Evolutionary conservation across 2,329 filamentous ascomycete species (phyloP), one percentile per base, ranked within the genome.

Genomic region (Myriosclerotinia curreyana): DNA sequence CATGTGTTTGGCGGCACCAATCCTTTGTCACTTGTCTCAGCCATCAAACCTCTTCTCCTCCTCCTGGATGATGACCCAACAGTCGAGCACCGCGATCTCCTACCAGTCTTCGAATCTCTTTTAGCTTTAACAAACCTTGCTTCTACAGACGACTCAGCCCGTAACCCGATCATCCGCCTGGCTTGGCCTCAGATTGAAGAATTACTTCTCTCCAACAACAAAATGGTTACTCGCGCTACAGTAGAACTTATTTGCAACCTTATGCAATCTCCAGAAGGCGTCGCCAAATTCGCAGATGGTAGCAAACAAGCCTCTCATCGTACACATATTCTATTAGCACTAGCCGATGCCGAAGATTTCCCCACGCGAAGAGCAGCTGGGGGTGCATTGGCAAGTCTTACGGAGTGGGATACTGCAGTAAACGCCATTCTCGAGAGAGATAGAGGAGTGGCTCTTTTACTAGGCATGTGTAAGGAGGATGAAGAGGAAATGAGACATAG

Each of bases 111-210:
- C 70, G 95, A 99, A 76, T 83, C 89, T 0, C 83, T 99, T 11
- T 89, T 98, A 75, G 94, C 95, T 0, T 83, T 99, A 44, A 98
- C 95, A 0, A 99, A 99, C 71, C 84, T 99, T 9, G 95, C 94
- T 0, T 96, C 91, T 0, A 84, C 88, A 15, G 88, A 93, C 61
- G 73, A 77, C 42, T 83, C 86, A 7, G 82, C 84, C 7, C 83
- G 88, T 52, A 80, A 83, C 44, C 80, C 83, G 20, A 93, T 96
- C 58, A 86, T 96, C 44, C 86, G 89, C 12, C 79, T 83, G 5
- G 86, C 88, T 0, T 96, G 91, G 85, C 75, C 86, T 0, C 85
- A 86, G 25, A 82, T 96, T 51, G 95, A 98, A 75, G 92, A 97
- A 69, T 83, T 93, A 22, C 80, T 98, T 1, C 83, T 98, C 1